phyloP scores from a whole-genome alignment of 257 asterid genomes.

The Solanum medicagineum region DNA sequence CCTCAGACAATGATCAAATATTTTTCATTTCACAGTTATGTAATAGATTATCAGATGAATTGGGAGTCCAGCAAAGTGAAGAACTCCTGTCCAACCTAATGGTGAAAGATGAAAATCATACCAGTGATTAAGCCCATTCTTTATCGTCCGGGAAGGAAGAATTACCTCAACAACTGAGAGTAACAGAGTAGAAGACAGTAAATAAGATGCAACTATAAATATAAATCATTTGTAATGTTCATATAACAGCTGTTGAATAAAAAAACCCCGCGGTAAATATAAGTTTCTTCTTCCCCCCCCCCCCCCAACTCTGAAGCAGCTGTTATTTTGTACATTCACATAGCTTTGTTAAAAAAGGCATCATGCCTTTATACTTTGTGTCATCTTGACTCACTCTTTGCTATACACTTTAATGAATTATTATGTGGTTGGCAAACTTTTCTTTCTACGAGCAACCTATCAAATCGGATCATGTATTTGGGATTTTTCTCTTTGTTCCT shows the following conservation, averaged over 20 bases:
- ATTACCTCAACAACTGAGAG: not conserved
- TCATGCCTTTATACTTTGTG: not conserved
- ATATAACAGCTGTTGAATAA: not conserved
- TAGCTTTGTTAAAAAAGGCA: not conserved
- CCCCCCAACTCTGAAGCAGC: not conserved
- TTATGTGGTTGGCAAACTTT: not conserved
- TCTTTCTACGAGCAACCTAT: not conserved
- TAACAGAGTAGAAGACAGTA: not conserved
- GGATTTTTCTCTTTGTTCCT: not conserved
- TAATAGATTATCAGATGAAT: constrained; percentile 54
- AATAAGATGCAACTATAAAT: not conserved
- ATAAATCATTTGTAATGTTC: not conserved
- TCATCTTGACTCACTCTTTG: not conserved
- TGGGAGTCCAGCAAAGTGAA: constrained; percentile 57
- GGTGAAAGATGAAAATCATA: not conserved
- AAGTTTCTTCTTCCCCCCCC: not conserved
- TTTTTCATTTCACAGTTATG: constrained; percentile 47
- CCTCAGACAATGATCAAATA: not conserved
- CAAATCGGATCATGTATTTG: not conserved
- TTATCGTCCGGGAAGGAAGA: not conserved
- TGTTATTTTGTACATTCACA: not conserved
- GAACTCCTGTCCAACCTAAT: constrained; percentile 16
- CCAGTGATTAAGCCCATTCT: not conserved
- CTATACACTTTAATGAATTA: not conserved
- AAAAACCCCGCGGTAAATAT: not conserved